A percentile compares a stretch with the other conserved stretches of the same genome.
Evolutionary conservation across 805 yeast genomes (phyloP).

Genomic region (Monosporozyma unispora): DNA sequence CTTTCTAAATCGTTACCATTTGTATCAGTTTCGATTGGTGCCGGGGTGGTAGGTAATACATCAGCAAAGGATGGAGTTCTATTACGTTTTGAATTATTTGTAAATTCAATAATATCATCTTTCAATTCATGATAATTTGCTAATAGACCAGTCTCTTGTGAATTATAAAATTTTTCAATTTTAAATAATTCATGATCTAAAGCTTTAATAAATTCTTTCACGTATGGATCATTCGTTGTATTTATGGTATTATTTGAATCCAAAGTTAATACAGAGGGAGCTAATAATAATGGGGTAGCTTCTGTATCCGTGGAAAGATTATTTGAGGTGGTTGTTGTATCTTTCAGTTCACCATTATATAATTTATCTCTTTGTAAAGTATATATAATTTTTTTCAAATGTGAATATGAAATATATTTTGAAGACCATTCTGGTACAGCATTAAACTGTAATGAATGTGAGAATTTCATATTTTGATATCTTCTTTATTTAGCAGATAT

Average conservation of each 20-base stretch:
- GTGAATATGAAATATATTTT: constrained; percentile 81
- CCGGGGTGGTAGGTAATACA: not conserved
- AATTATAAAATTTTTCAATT: constrained; percentile 63
- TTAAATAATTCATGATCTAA: constrained; percentile 69
- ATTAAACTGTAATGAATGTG: constrained; percentile 89
- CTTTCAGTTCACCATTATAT: constrained; percentile 8
- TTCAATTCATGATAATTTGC: constrained; percentile 43
- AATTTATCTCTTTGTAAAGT: constrained; percentile 60
- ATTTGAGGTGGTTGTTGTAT: too few relatives aligned
- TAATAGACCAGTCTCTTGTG: constrained; percentile 44
- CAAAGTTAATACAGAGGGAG: not conserved
- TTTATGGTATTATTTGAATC: too few relatives aligned
- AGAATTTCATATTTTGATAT: constrained; percentile 63
- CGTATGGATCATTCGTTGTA: constrained; percentile 32
- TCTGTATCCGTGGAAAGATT: constrained; percentile 8
- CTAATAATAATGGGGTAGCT: constrained; percentile 15
- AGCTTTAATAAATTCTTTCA: constrained; percentile 55
- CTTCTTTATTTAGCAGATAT: too few relatives aligned
- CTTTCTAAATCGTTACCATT: not conserved
- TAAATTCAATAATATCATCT: constrained; percentile 58
- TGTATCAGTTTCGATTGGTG: not conserved
- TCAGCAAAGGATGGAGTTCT: constrained; percentile 6
- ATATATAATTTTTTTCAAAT: constrained; percentile 76
- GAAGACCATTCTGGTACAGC: constrained; percentile 99
- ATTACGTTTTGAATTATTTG: constrained; percentile 19